Conservation (phyloP, 2,329 filamentous ascomycete species). For the Fusarium sp. region DNA sequence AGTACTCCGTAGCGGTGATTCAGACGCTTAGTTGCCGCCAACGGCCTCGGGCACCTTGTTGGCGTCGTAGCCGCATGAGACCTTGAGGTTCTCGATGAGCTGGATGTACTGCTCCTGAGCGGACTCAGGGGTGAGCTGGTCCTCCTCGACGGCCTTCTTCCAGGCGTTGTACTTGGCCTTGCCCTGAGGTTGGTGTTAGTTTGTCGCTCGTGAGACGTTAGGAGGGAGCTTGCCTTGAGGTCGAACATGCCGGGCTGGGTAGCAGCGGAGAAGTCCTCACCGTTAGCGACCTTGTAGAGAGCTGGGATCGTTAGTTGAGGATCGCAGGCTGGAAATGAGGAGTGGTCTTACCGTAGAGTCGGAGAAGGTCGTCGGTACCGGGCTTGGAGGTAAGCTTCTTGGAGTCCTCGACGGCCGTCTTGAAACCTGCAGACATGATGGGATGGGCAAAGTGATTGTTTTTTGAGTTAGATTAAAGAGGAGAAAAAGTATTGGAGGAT, state of each 20-base stretch:
- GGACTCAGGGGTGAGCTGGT: conserved; percentile 66
- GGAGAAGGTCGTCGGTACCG: conserved; percentile 71
- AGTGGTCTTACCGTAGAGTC: conserved; percentile 64
- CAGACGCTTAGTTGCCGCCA: conserved; percentile 40
- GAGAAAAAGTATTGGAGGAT: neutral
- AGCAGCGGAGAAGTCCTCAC: conserved; percentile 67
- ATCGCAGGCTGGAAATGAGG: neutral
- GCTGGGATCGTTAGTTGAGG: conserved; percentile 49
- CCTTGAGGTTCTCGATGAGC: conserved; percentile 78
- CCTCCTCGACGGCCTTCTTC: conserved; percentile 75
- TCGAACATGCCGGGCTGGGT: conserved; percentile 75
- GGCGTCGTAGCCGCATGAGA: conserved; percentile 73
- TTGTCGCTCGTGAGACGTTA: neutral
- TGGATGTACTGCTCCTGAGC: conserved; percentile 83
- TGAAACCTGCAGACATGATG: conserved; percentile 62
- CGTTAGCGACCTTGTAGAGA: conserved; percentile 68
- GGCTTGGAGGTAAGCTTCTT: conserved; percentile 76
- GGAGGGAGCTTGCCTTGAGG: conserved; percentile 63
- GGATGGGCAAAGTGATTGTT: conserved; percentile 35
- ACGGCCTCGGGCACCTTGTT: conserved; percentile 72
- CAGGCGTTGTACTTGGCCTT: conserved; percentile 86
- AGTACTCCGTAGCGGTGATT: neutral
- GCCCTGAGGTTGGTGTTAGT: conserved; percentile 60
- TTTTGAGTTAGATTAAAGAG: neutral
- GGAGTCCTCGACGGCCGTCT: conserved; percentile 70